Conservation (phyloP, 257 asterid species). For the Rhazya stricta region DNA sequence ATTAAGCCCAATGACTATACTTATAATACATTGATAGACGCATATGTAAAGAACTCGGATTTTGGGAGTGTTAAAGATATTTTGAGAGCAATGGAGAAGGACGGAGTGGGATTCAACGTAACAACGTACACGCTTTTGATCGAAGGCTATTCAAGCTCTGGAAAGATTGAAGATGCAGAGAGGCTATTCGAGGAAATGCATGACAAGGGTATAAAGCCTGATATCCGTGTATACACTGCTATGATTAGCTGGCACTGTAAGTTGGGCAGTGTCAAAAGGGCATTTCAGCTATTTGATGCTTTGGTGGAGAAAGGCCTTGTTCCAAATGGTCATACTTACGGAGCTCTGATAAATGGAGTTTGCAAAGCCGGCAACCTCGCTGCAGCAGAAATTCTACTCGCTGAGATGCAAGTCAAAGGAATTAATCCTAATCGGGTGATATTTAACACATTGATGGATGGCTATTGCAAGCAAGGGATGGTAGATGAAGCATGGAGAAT, state of each 20-base stretch:
- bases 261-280: conserved; percentile 44
- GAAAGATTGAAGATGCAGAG: conserved; percentile 47
- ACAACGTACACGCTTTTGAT: conserved; percentile 65
- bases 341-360: conserved; percentile 63
- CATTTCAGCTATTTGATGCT: conserved; percentile 67
- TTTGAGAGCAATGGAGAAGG: conserved; percentile 49
- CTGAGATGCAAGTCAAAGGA: conserved; percentile 79
- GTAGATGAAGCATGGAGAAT: conserved; percentile 65
- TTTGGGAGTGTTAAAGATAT: conserved; percentile 37
- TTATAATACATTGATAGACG: conserved; percentile 64
- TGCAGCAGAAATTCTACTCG: conserved; percentile 55
- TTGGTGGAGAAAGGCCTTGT: conserved; percentile 55
- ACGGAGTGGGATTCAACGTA: conserved; percentile 52
- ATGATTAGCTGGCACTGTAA: conserved; percentile 56
- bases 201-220: conserved; percentile 43
- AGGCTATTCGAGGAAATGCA: conserved; percentile 61
- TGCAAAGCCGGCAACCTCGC: conserved; percentile 67
- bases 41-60: conserved; percentile 50
- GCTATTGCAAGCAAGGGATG: conserved; percentile 77
- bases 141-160: conserved; percentile 30
- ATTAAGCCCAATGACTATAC: conserved; percentile 59
- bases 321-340: conserved; percentile 68
- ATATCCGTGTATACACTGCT: conserved; percentile 49
- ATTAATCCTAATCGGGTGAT: conserved; percentile 52
- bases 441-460: conserved; percentile 79